Evolutionary conservation across 805 yeast genomes (phyloP), one percentile per base, ranked within the genome.

Genomic region (Vanderwaltozyma yarrowii): DNA sequence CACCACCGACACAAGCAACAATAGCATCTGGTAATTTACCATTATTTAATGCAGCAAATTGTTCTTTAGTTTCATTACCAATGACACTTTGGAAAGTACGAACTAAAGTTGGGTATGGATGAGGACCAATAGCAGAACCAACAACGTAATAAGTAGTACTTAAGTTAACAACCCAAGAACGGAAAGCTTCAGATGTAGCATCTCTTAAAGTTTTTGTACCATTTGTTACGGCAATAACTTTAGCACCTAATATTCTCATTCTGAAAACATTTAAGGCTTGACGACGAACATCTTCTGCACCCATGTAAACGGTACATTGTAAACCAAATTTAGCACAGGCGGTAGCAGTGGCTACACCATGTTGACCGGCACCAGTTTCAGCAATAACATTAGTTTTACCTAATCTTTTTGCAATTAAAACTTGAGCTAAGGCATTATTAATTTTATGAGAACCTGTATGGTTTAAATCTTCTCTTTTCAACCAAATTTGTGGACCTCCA

Each of bases 1-100:
- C 99, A 56, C 99, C 99, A 54, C 99, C 99, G 36, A 92, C 98
- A 71, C 99, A 92, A 2, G 99, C 99, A 45, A 92, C 96, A 30
- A 92, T 77, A 15, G 88, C 86, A 54, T 92, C 84, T 34, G 98
- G 98, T 46, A 92, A 70, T 52, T 76, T 79, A 30, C 95, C 95
- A 44, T 75, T 66, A 61, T 84, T 86, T 50, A 80, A 66, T 47
- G 73, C 76, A 47, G 74, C 76, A 66, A 88, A 88, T 66, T 92
- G 95, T 61, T 83, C 80, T 64, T 84, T 87, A 33, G 96, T 84
- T 68, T 92, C 99, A 37, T 77, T 71, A 51, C 99, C 99, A 63
- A 92, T 92, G 25, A 92, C 94, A 58, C 88, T 76, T 71, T 92
- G 99, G 86, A 92, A 88, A 14, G 98, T 89, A 67, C 97, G 81